Evolutionary conservation across 1,139 yeast species (phyloP).

Genomic region (Suhomyces bokatorum): DNA sequence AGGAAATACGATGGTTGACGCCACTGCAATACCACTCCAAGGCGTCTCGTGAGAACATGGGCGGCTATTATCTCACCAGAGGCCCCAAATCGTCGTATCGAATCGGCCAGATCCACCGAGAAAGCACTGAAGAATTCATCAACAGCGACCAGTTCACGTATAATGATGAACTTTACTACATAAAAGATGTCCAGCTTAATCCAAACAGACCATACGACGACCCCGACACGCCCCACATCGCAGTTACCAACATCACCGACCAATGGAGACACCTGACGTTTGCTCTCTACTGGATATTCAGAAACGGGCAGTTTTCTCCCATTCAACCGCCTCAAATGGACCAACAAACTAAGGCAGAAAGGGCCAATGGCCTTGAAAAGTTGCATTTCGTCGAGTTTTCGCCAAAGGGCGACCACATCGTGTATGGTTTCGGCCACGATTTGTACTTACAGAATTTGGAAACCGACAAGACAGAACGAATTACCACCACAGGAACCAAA

Average conservation of each 20-base stretch:
- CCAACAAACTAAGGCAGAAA: no score
- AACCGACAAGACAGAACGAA: conserved; percentile 28
- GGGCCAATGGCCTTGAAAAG: conserved; percentile 23
- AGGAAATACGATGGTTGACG: conserved; percentile 32
- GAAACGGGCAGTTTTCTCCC: conserved; percentile 38
- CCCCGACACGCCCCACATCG: conserved; percentile 31
- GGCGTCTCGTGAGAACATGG: conserved; percentile 12
- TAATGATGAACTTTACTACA: conserved; percentile 34
- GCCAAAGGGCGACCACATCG: conserved; percentile 64
- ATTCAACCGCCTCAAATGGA: conserved; percentile 25
- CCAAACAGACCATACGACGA: conserved; percentile 36
- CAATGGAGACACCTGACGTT: conserved; percentile 77
- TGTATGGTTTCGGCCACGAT: conserved; percentile 68
- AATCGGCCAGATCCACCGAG: conserved; percentile 26
- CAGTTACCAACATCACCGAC: conserved; percentile 29
- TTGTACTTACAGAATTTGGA: conserved; percentile 50
- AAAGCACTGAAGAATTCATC: conserved; percentile 21
- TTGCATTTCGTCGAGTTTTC: conserved; percentile 70
- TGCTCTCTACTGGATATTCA: conserved; percentile 62
- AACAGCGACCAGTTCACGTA: conserved; percentile 31
- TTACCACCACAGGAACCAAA: conserved; percentile 70
- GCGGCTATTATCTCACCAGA: conserved; percentile 36
- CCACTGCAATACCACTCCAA: conserved; percentile 32
- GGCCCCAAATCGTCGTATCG: conserved; percentile 18
- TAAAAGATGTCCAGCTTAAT: conserved; percentile 32